phyloP scores from a whole-genome alignment of 805 yeast genomes.

The Lipomyces spencermartinsiae region DNA sequence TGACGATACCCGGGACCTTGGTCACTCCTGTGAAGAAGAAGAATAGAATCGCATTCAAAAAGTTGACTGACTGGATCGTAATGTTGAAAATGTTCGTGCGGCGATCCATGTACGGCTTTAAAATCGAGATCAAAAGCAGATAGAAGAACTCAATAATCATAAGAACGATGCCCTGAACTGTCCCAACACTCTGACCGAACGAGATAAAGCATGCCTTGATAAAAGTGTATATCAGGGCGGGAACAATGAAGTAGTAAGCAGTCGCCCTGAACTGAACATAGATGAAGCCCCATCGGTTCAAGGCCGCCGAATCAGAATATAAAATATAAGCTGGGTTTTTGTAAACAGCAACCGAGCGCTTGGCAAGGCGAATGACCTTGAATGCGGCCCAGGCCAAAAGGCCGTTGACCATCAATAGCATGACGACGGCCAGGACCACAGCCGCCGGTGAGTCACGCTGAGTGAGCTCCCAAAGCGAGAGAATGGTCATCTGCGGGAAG shows the following conservation, averaged over 20 bases:
- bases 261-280: slow-evolving; percentile 92
- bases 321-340: slow-evolving; percentile 91
- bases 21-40: slow-evolving; percentile 76
- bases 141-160: slow-evolving; percentile 78
- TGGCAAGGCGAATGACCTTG: slow-evolving; percentile 76
- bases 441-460: slow-evolving; percentile 83
- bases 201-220: slow-evolving; percentile 85
- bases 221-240: slow-evolving; percentile 68
- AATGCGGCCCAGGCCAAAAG: slow-evolving; percentile 74
- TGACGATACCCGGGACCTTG: slow-evolving; percentile 89
- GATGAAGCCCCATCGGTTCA: slow-evolving; percentile 89
- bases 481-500: slow-evolving; percentile 81
- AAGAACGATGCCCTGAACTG: slow-evolving; percentile 77
- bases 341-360: slow-evolving; percentile 70
- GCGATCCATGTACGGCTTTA: slow-evolving; percentile 92
- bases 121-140: slow-evolving; percentile 67
- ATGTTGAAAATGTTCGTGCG: slow-evolving; percentile 94
- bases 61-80: slow-evolving; percentile 76
- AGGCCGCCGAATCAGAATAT: slow-evolving; percentile 78
- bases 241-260: slow-evolving; percentile 78
- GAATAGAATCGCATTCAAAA: slow-evolving; percentile 84
- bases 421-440: slow-evolving; percentile 76
- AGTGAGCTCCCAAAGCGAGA: slow-evolving; percentile 90
- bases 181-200: slow-evolving; percentile 79
- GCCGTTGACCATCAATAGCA: slow-evolving; percentile 62